Evolutionary conservation across 345 rosid species (phyloP).

Genomic region (Citrus australasica): DNA sequence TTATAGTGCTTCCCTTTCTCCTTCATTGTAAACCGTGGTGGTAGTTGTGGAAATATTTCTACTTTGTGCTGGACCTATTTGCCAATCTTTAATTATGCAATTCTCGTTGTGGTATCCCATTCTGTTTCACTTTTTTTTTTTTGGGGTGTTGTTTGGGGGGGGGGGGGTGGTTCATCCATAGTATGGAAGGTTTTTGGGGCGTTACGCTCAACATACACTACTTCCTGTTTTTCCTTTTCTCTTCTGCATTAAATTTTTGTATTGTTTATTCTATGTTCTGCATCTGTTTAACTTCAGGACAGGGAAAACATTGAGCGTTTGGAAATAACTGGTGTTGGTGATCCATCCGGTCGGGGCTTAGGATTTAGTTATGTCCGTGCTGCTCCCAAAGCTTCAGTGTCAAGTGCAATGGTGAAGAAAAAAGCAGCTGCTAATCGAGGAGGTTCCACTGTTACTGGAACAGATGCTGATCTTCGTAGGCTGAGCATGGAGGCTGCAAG

Average conservation of each 20-base stretch:
- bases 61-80: not conserved
- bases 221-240: not conserved
- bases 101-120: not conserved
- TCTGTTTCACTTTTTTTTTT: not conserved
- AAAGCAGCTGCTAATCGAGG: slow-evolving; percentile 85
- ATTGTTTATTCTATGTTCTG: not conserved
- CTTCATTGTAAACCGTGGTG: not conserved
- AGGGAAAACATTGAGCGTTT: slow-evolving; percentile 94
- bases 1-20: not conserved
- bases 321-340: slow-evolving; percentile 99
- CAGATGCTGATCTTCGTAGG: slow-evolving; percentile 99
- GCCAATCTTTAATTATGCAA: not conserved
- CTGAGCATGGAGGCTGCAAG: slow-evolving; percentile 99
- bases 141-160: no score
- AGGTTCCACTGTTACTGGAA: slow-evolving; percentile 90
- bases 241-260: not conserved
- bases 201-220: not conserved
- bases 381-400: slow-evolving; percentile 82
- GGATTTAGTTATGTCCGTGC: slow-evolving; percentile 97
- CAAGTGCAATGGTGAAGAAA: slow-evolving; percentile 70
- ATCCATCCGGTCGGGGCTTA: slow-evolving; percentile 96
- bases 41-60: not conserved
- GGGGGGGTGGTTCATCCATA: not conserved
- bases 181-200: not conserved
- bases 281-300: slow-evolving; percentile 45